Base-by-base conservation (phyloP, 148 eudicot species). In the Diospyros lotus region DNA sequence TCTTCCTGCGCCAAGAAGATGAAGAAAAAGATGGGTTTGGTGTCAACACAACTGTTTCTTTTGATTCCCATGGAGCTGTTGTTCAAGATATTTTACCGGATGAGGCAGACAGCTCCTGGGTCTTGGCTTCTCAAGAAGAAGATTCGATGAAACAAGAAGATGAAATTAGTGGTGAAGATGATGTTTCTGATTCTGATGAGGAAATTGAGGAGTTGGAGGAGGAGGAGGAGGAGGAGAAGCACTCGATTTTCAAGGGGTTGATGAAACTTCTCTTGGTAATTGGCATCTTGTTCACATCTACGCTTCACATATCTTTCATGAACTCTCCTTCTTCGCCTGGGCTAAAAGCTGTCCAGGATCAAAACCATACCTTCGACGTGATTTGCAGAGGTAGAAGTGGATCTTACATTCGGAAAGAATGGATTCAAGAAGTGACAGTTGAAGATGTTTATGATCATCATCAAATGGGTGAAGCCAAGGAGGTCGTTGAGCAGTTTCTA, bases 241-340 rank as follows among this genome's bases (percentile, higher is more conserved):
- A 77, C 41, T 60, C 39, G 80, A 75, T 82, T 64, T 68, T 80
- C 6, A 83, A 75, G 69, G 80, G 84, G 79, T 69, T 68, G 12
- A 51, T 89, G n/a, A 83, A 90, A 46, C 12, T 73, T 75, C 51
- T 90, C 50, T 71, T 89, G 68, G 81, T 83, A 65, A 40, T 82
- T 72, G 54, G 65, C 72, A 75, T 74, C 53, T 60, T 89, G 62
- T 44, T 81, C n/a, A 43, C 89, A 5, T 82, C 83, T 65, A 74
- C 81, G 38, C 52, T 77, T 18, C 84, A 68, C 13, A 85, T 85
- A 64, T 78, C 80, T 72, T 72, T 85, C 6, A 85, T 90, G 90
- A 81, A 86, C 63, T 78, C 84, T 44, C 73, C 82, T 42, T 63
- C 80, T 78, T 65, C 80, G 41, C 80, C 45, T 44, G n/a, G 41